These are phyloP conservation scores for Neodidymelliopsis sp. DNA, from an alignment of 2,329 filamentous ascomycete species.

Conservation along the genomic window DNA sequence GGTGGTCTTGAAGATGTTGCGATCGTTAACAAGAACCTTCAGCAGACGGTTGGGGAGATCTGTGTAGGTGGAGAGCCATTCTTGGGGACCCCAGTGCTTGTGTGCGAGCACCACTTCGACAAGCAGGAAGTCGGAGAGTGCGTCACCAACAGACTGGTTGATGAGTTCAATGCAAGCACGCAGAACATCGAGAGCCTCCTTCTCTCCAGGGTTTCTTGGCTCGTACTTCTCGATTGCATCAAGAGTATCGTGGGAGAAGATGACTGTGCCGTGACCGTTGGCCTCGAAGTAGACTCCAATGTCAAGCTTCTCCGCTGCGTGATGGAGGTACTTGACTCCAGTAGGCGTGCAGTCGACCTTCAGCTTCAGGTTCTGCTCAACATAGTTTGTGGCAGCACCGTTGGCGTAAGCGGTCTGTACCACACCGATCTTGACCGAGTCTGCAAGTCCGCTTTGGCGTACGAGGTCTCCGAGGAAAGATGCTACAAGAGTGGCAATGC, in stretches of 20 bases:
- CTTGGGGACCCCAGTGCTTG: slow-evolving; percentile 87
- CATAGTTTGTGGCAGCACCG: slow-evolving; percentile 90
- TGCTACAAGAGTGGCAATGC: slow-evolving; percentile 92
- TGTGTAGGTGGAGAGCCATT: slow-evolving; percentile 92
- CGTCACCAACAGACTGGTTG: slow-evolving; percentile 98
- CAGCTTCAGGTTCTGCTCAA: slow-evolving; percentile 84
- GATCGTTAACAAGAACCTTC: slow-evolving; percentile 86
- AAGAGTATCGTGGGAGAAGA: slow-evolving; percentile 87
- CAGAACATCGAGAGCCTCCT: slow-evolving; percentile 85
- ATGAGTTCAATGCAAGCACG: slow-evolving; percentile 86
- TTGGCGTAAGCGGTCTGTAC: slow-evolving; percentile 99
- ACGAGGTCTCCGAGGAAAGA: slow-evolving; percentile 92
- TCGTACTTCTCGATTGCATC: slow-evolving; percentile 79
- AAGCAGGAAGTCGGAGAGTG: slow-evolving; percentile 92
- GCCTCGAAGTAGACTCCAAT: slow-evolving; percentile 98
- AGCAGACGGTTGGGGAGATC: slow-evolving; percentile 96
- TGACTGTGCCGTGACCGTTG: slow-evolving; percentile 95
- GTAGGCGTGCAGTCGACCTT: slow-evolving; percentile 93
- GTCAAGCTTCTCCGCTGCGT: slow-evolving; percentile 93
- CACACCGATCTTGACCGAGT: slow-evolving; percentile 87
- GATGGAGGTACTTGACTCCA: slow-evolving; percentile 96
- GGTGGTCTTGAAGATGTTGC: slow-evolving; percentile 87
- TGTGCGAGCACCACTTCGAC: slow-evolving; percentile 96
- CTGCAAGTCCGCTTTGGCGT: slow-evolving; percentile 76
- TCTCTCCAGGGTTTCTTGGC: slow-evolving; percentile 90